Evolutionary conservation across 2,329 filamentous ascomycete genomes (phyloP), one percentile per base, ranked within the genome.

Genomic region (Knoxdaviesia proteae): DNA sequence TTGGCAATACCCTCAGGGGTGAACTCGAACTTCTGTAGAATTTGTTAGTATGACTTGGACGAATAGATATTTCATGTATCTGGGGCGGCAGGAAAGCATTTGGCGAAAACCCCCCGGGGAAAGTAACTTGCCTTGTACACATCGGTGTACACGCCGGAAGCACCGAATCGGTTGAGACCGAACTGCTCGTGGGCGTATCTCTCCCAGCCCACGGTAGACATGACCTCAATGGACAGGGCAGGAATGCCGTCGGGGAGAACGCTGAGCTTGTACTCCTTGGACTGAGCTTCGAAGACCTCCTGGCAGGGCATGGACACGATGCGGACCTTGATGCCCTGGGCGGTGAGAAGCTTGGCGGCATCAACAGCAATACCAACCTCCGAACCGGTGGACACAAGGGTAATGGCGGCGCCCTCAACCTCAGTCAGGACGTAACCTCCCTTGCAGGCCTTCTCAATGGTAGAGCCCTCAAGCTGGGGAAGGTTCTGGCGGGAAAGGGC

Each of bases 121-220:
- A 32, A 38, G 40, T 40, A 32, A 32, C 72, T 64, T 69, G 69
- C 83, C 72, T 83, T 80, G 75, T 98, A 98, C 47, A 98, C 86
- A 56, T 96, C 80, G 79, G 88, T 88, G 73, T 96, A 96, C 52
- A 88, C 80, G 56, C 88, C 90, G 44, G 84, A 93, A 52, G 88
- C 88, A 77, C 90, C 90, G 64, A 98, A 98, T 61, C 90, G 77
- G 80, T 98, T 98, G 52, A 98, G 77, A 61, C 90, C 90, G 57
- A 98, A 98, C 70, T 98, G 90, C 77, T 98, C 90, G 67, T 98
- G 88, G 46, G 86, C 83, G 69, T 96, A 98, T 64, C 88, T 82
- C 75, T 96, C 87, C 90, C 90, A 98, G 53, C 90, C 90, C 65
- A 94, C 78, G 52, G 90, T 98, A 63, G 74, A 81, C 83, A 94